phyloP scores from a whole-genome alignment of 2,329 filamentous ascomycete genomes.

The Cercospora sp. region DNA sequence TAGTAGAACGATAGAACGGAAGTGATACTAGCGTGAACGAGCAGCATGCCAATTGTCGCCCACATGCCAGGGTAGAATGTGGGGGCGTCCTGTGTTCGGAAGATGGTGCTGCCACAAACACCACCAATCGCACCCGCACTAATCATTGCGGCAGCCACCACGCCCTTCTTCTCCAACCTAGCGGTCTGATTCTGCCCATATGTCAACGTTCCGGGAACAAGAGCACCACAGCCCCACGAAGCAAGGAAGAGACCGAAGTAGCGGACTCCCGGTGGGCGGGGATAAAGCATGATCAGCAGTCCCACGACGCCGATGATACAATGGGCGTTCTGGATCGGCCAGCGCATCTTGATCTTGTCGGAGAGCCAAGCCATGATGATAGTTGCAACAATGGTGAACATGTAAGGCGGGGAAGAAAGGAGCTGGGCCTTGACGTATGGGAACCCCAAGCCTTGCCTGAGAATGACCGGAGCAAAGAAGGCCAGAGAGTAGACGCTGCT shows the following conservation, averaged over 20 bases:
- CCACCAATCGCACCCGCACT: conserved; percentile 44
- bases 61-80: conserved; percentile 28
- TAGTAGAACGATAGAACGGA: conserved; percentile 22
- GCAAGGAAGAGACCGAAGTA: conserved; percentile 76
- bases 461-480: conserved; percentile 77
- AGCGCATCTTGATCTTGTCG: conserved; percentile 67
- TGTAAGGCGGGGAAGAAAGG: conserved; percentile 70
- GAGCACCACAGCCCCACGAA: conserved; percentile 72
- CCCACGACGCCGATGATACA: conserved; percentile 64
- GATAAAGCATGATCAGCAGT: conserved; percentile 72
- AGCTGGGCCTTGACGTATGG: conserved; percentile 65
- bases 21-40: conserved; percentile 23
- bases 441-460: conserved; percentile 64
- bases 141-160: conserved; percentile 35
- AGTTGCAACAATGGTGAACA: conserved; percentile 65
- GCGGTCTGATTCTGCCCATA: conserved; percentile 52
- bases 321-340: conserved; percentile 66
- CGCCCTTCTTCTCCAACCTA: conserved; percentile 35
- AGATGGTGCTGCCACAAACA: conserved; percentile 22
- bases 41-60: conserved; percentile 25
- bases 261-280: conserved; percentile 56
- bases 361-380: conserved; percentile 61
- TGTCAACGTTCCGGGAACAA: conserved; percentile 69
- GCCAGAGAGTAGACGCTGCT: conserved; percentile 68
- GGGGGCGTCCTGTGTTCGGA: conserved; percentile 25